These are phyloP conservation scores for Diplosphaera chodatii DNA, from an alignment of 139 green algal species.

Conservation along the genomic window DNA sequence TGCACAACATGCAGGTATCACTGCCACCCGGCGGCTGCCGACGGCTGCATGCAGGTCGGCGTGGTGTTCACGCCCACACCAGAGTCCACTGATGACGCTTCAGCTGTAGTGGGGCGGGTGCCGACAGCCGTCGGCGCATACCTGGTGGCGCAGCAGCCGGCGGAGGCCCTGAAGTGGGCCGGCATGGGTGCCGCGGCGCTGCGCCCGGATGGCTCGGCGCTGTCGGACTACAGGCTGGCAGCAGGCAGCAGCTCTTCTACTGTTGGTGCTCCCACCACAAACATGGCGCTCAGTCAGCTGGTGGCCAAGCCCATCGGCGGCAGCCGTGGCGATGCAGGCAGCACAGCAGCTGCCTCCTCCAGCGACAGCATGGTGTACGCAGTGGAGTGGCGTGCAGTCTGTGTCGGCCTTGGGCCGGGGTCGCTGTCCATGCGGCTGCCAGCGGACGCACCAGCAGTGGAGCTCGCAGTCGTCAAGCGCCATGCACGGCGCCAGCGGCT, in stretches of 20 bases:
- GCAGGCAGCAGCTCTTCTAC: no score
- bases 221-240: not conserved
- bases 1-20: no score
- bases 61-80: constrained; percentile 7
- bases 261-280: no score
- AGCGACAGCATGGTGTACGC: not conserved
- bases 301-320: not conserved
- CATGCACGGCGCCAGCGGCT: not conserved
- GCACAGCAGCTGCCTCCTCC: not conserved
- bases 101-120: not conserved
- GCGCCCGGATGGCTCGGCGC: not conserved
- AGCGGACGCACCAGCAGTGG: no score
- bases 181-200: not conserved
- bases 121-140: not conserved
- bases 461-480: not conserved
- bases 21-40: constrained; percentile 36
- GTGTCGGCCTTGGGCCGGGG: not conserved
- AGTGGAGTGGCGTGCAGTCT: not conserved
- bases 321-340: not conserved
- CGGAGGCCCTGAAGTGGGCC: not conserved
- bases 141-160: not conserved
- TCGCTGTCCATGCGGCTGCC: not conserved
- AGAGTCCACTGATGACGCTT: no score
- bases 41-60: constrained; percentile 47
- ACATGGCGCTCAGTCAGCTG: not conserved